Conservation (phyloP, 2,329 filamentous ascomycete species). For the Hymenoscyphus albidus region DNA sequence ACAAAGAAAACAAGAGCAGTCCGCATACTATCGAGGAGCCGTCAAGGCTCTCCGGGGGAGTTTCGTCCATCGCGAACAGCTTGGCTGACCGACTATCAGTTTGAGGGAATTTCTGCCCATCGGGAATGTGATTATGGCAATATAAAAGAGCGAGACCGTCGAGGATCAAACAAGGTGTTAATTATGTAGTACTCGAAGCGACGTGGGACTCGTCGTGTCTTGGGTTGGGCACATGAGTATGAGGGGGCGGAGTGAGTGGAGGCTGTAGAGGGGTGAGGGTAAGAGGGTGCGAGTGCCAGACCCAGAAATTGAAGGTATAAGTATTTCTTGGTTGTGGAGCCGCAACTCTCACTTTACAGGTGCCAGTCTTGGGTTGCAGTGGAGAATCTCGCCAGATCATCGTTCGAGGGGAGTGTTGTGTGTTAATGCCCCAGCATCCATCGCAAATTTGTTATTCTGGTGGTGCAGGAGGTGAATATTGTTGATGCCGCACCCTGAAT, state of each 20-base stretch:
- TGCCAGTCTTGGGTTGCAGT: neutral
- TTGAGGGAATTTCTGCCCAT: slow-evolving; percentile 23
- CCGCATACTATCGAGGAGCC: slow-evolving; percentile 65
- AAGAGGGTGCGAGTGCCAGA: neutral
- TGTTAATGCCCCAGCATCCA: neutral
- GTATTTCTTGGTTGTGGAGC: neutral
- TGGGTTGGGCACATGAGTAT: slow-evolving; percentile 9
- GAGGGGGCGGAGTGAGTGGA: slow-evolving; percentile 12
- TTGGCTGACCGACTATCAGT: slow-evolving; percentile 15
- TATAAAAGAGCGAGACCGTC: slow-evolving; percentile 13
- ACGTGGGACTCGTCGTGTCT: slow-evolving; percentile 10
- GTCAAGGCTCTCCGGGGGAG: slow-evolving; percentile 60
- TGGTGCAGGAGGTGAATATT: slow-evolving; percentile 3
- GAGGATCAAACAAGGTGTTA: neutral
- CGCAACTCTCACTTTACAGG: slow-evolving; percentile 1
- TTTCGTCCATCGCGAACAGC: slow-evolving; percentile 40
- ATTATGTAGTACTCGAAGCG: slow-evolving; percentile 1
- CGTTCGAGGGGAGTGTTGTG: neutral
- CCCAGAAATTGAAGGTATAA: neutral
- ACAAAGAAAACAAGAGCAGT: neutral
- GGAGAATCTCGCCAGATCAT: slow-evolving; percentile 6
- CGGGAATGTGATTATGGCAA: slow-evolving; percentile 16
- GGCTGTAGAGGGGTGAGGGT: slow-evolving; percentile 13
- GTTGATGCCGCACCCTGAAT: slow-evolving; percentile 5
- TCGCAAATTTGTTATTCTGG: slow-evolving; percentile 1